phyloP scores from a whole-genome alignment of 805 yeast species.

The Candida palmyrensis region DNA sequence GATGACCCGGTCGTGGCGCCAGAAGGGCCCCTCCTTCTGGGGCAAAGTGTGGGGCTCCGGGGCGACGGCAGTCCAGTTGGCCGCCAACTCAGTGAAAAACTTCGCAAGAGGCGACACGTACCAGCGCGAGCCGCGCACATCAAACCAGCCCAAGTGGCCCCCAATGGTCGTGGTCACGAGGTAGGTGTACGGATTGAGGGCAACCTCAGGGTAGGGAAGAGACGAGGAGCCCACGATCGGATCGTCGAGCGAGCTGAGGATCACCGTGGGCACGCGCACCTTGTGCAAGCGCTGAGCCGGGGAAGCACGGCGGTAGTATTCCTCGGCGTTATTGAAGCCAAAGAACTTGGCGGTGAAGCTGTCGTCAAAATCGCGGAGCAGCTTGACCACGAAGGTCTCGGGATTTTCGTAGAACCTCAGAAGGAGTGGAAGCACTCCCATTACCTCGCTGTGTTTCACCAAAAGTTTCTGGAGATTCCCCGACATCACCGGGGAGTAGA shows the following conservation, averaged over 20 bases:
- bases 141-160: constrained; percentile 62
- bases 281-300: constrained; percentile 52
- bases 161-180: constrained; percentile 60
- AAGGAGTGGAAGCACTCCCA: constrained; percentile 16
- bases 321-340: constrained; percentile 57
- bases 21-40: not conserved
- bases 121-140: constrained; percentile 29
- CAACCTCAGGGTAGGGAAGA: constrained; percentile 47
- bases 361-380: constrained; percentile 51
- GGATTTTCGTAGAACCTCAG: constrained; percentile 26
- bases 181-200: constrained; percentile 52
- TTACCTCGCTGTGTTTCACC: constrained; percentile 24
- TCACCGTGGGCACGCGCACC: constrained; percentile 57
- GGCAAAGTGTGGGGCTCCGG: not conserved
- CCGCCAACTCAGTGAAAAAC: constrained; percentile 27
- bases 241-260: constrained; percentile 62
- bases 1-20: constrained; percentile 2
- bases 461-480: constrained; percentile 30
- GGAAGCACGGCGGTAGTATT: constrained; percentile 62
- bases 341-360: constrained; percentile 55
- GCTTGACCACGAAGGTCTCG: constrained; percentile 23
- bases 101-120: constrained; percentile 32
- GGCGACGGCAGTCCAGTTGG: constrained; percentile 15
- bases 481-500: constrained; percentile 41
- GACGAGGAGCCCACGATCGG: constrained; percentile 54